A percentile compares a stretch with the other conserved stretches of the same genome.
These are phyloP conservation scores for Salix exigua DNA, from an alignment of 345 rosid genomes.

Conservation along the genomic window DNA sequence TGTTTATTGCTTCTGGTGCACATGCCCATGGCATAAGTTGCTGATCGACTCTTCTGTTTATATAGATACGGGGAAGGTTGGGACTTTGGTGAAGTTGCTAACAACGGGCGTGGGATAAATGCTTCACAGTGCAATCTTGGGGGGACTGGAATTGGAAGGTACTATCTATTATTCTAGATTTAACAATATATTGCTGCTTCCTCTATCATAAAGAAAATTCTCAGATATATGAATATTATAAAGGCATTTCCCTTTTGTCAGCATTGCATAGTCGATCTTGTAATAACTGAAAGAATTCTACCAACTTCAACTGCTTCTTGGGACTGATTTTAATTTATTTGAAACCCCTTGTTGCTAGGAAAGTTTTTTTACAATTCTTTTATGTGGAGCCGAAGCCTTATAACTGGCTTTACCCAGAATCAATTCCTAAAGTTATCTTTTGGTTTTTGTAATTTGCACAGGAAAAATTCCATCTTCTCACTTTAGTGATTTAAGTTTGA, in stretches of 20 bases:
- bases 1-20: constrained; percentile 2
- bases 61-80: constrained; percentile 96
- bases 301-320: background rate
- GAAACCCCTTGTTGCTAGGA: background rate
- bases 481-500: background rate
- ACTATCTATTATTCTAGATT: constrained; percentile 9
- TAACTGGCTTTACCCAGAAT: background rate
- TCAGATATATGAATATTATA: background rate
- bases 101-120: constrained; percentile 87
- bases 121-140: constrained; percentile 73
- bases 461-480: background rate
- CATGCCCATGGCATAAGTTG: background rate
- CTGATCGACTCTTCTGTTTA: constrained; percentile 11
- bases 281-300: background rate
- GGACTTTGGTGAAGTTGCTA: constrained; percentile 98
- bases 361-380: background rate
- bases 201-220: background rate
- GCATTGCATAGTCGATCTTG: background rate
- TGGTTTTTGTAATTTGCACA: background rate
- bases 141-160: constrained; percentile 96
- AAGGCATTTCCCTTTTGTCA: background rate
- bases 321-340: background rate
- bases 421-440: background rate
- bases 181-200: background rate
- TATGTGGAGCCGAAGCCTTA: background rate